phyloP scores from a whole-genome alignment of 805 yeast species.

The Candida gorgasii region DNA sequence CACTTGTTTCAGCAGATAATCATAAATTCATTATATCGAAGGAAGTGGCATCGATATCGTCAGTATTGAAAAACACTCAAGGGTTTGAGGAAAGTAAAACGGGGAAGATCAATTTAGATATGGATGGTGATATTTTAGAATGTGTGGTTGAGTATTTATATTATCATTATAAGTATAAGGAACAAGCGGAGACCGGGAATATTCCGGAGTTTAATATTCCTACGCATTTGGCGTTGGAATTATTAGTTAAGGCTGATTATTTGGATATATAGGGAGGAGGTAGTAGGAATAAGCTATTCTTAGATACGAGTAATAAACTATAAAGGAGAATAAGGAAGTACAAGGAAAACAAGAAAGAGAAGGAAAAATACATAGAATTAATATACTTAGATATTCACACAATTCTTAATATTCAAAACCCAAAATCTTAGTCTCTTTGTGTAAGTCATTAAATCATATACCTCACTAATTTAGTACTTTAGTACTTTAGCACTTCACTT shows the following conservation, averaged over 20 bases:
- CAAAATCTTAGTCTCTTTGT: too few relatives aligned
- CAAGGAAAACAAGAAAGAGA: too few relatives aligned
- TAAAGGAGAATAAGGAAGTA: too few relatives aligned
- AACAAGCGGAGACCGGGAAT: slow-evolving; percentile 49
- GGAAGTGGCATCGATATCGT: slow-evolving; percentile 78
- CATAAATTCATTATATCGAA: slow-evolving; percentile 59
- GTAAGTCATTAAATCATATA: too few relatives aligned
- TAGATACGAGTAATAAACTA: background rate
- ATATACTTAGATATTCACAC: too few relatives aligned
- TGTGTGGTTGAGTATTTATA: slow-evolving; percentile 84
- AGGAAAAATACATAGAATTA: too few relatives aligned
- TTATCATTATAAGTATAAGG: slow-evolving; percentile 69
- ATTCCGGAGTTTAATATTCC: slow-evolving; percentile 90
- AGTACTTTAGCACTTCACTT: background rate
- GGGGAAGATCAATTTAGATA: slow-evolving; percentile 58
- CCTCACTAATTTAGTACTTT: too few relatives aligned
- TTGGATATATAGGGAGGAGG: slow-evolving; percentile 66
- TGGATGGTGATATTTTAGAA: slow-evolving; percentile 70
- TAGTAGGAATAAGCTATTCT: too few relatives aligned
- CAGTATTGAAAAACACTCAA: slow-evolving; percentile 50
- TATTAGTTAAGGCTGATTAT: slow-evolving; percentile 91
- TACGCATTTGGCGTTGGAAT: slow-evolving; percentile 89
- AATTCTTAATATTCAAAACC: too few relatives aligned
- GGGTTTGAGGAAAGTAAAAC: slow-evolving; percentile 60
- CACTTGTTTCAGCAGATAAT: slow-evolving; percentile 73